Evolutionary conservation across 106 monocot genomes (phyloP).

Genomic region (Dactylorhiza incarnata): DNA sequence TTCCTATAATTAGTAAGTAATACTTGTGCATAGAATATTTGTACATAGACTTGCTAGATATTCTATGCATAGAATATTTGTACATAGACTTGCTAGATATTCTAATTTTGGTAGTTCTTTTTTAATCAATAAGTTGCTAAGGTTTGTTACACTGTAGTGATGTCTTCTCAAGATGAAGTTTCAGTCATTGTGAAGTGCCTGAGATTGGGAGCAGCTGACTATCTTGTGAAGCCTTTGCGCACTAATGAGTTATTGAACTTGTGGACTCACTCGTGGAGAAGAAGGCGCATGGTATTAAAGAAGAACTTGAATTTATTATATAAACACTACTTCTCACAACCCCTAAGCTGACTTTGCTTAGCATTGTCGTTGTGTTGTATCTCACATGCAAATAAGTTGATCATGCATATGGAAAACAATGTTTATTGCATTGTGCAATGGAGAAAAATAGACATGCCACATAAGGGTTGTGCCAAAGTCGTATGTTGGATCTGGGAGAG

Average conservation of each 20-base stretch:
- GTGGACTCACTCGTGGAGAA: slow-evolving; percentile 77
- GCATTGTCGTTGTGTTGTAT: neutral
- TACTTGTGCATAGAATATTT: too few relatives aligned
- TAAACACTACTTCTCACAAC: neutral
- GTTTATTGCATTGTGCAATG: neutral
- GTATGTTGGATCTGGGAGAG: too few relatives aligned
- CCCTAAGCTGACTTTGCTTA: neutral
- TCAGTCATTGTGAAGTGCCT: slow-evolving; percentile 70
- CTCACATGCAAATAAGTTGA: too few relatives aligned
- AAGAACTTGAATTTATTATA: neutral
- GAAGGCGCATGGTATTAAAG: slow-evolving; percentile 51
- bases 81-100: neutral
- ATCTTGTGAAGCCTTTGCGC: slow-evolving; percentile 65
- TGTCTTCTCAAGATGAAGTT: slow-evolving; percentile 70
- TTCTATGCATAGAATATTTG: too few relatives aligned
- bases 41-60: neutral
- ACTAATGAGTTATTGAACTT: slow-evolving; percentile 64
- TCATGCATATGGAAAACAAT: neutral
- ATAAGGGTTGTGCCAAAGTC: too few relatives aligned
- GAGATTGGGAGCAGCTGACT: slow-evolving; percentile 71
- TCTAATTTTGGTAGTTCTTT: too few relatives aligned
- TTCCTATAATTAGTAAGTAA: slow-evolving; percentile 63
- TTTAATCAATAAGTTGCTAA: neutral
- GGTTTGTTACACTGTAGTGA: slow-evolving; percentile 30
- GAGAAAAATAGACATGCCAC: neutral